These are phyloP conservation scores for Globisporangium abappressorium DNA, from an alignment of 352 stramenopile genomes.

Conservation along the genomic window DNA sequence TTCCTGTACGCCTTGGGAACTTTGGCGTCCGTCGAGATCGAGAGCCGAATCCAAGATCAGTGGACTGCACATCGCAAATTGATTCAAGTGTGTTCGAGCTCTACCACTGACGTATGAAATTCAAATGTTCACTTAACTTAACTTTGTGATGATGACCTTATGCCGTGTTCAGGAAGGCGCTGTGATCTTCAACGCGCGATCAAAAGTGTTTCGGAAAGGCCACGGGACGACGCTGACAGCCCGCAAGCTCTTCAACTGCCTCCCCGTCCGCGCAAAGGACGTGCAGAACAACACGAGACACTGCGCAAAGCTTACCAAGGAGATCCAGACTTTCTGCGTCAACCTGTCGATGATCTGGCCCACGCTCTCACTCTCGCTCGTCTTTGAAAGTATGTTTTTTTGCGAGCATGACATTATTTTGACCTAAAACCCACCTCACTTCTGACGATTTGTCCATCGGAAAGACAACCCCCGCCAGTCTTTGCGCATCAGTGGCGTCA, in stretches of 20 bases:
- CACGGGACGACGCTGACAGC: conserved; percentile 52
- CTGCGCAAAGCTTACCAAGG: conserved; percentile 31
- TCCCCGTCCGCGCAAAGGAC: conserved; percentile 53
- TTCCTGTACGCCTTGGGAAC: conserved; percentile 48
- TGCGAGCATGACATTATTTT: not conserved
- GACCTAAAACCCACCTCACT: not conserved
- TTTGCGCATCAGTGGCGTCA: conserved; percentile 13
- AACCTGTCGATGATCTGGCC: conserved; percentile 76
- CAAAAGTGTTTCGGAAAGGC: conserved; percentile 28
- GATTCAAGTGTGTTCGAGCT: conserved; percentile 35
- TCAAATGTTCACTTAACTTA: not conserved
- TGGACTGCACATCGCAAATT: conserved; percentile 73
- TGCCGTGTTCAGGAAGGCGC: conserved; percentile 34
- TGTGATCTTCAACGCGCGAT: conserved; percentile 57
- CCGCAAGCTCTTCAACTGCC: conserved; percentile 51
- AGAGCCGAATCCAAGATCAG: conserved; percentile 48
- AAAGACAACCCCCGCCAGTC: conserved; percentile 16
- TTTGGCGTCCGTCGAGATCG: conserved; percentile 54
- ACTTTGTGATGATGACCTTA: not conserved
- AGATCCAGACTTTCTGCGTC: conserved; percentile 45
- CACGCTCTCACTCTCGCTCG: conserved; percentile 53
- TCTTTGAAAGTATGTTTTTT: conserved; percentile 35
- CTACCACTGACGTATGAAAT: not conserved
- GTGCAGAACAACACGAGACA: conserved; percentile 34
- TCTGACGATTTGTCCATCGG: not conserved